phyloP scores from a whole-genome alignment of 345 rosid species.

The Euphorbia tirucalli region DNA sequence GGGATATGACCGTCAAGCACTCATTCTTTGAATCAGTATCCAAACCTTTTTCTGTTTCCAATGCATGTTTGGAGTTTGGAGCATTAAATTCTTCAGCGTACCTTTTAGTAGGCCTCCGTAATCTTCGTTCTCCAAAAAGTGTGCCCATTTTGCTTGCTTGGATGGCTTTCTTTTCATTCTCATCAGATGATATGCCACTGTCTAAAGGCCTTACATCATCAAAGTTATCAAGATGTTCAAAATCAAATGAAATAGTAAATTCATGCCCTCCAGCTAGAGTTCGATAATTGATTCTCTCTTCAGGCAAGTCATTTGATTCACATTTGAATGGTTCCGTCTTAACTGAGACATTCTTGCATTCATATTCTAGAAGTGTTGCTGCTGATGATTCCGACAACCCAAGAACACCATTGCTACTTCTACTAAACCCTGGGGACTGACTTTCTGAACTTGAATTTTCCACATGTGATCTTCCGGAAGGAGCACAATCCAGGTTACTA shows the following conservation, averaged over 20 bases:
- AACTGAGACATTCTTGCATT: conserved; percentile 34
- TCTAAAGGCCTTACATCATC: conserved; percentile 48
- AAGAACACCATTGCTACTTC: conserved; percentile 41
- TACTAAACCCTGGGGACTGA: conserved; percentile 63
- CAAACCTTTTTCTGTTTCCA: not conserved
- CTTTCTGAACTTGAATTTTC: conserved; percentile 57
- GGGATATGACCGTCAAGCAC: conserved; percentile 1
- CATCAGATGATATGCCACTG: conserved; percentile 33
- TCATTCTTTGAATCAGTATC: conserved; percentile 8
- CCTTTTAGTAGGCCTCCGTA: conserved; percentile 47
- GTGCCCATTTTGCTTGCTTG: conserved; percentile 23
- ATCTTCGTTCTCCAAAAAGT: conserved; percentile 36
- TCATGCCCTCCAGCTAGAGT: conserved; percentile 21
- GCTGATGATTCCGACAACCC: conserved; percentile 54
- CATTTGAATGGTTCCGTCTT: conserved; percentile 24
- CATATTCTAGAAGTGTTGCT: conserved; percentile 36
- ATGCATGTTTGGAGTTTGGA: conserved; percentile 16
- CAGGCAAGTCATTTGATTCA: conserved; percentile 19
- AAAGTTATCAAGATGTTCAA: conserved; percentile 30
- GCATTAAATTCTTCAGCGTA: conserved; percentile 50
- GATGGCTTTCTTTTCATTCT: conserved; percentile 33
- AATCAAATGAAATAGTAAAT: conserved; percentile 21
- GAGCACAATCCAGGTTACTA: conserved; percentile 38
- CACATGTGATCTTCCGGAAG: conserved; percentile 25
- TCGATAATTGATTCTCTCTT: conserved; percentile 23